Conservation (phyloP, 2,329 filamentous ascomycete genomes). For the Cladophialophora psammophila region DNA sequence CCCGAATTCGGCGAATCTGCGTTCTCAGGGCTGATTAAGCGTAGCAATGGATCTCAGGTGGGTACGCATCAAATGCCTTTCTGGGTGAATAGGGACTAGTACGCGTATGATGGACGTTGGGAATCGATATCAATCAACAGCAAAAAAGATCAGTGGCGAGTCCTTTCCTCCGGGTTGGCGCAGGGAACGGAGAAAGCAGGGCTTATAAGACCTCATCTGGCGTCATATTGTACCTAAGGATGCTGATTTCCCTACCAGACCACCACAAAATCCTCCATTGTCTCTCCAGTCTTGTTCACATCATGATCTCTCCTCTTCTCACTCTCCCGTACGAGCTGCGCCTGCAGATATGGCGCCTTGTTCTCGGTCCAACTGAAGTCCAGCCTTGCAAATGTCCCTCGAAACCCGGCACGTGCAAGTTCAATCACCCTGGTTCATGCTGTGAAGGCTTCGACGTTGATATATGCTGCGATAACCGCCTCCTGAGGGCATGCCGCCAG, state of each 20-base stretch:
- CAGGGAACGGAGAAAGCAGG: background rate
- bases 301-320: slow-evolving; percentile 18
- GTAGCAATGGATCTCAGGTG: background rate
- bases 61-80: background rate
- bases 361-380: slow-evolving; percentile 17
- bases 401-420: slow-evolving; percentile 8
- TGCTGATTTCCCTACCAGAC: background rate
- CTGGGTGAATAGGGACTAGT: background rate
- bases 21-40: background rate
- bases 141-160: background rate
- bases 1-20: background rate
- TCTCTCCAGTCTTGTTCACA: background rate
- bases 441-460: slow-evolving; percentile 20
- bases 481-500: slow-evolving; percentile 25
- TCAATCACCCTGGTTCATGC: slow-evolving; percentile 12
- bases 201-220: background rate
- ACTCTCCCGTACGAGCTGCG: slow-evolving; percentile 29
- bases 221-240: background rate
- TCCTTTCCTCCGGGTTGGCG: background rate
- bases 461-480: slow-evolving; percentile 19
- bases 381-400: slow-evolving; percentile 24
- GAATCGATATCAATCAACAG: background rate
- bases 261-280: background rate
- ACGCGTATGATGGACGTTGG: background rate
- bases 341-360: slow-evolving; percentile 25